These are phyloP conservation scores for Apiospora hydei DNA, from an alignment of 2,329 filamentous ascomycete genomes.

Conservation along the genomic window DNA sequence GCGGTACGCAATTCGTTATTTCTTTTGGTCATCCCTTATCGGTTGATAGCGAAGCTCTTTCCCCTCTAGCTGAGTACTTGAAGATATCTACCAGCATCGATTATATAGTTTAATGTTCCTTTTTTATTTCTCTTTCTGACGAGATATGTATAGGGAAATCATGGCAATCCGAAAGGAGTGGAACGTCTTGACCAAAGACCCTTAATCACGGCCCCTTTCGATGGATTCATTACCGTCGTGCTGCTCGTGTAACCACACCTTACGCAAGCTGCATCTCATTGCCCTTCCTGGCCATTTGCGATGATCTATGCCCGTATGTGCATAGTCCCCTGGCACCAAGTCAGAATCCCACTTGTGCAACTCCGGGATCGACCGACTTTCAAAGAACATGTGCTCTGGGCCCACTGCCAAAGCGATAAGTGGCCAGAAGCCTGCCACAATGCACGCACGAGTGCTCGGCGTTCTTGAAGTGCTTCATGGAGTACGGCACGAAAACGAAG, in stretches of 20 bases:
- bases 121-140: not conserved
- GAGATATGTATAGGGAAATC: not conserved
- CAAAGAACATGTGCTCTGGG: slow-evolving; percentile 13
- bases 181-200: not conserved
- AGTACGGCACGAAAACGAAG: slow-evolving; percentile 10
- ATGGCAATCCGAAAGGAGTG: not conserved
- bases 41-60: not conserved
- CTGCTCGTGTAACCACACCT: not conserved
- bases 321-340: not conserved
- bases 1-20: too few species aligned
- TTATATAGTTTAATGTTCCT: not conserved
- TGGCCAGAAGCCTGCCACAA: not conserved
- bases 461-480: slow-evolving; percentile 17
- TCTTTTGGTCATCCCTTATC: not conserved
- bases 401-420: slow-evolving; percentile 17
- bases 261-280: not conserved
- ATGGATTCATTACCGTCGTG: too few species aligned
- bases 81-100: not conserved
- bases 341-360: too few species aligned
- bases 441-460: not conserved
- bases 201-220: not conserved
- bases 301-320: not conserved
- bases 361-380: not conserved
- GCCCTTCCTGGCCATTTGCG: not conserved
- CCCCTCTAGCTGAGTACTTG: not conserved